Evolutionary conservation across 192 early-diverging fungal genomes (phyloP).

Genomic region (Linnemannia schmuckeri): DNA sequence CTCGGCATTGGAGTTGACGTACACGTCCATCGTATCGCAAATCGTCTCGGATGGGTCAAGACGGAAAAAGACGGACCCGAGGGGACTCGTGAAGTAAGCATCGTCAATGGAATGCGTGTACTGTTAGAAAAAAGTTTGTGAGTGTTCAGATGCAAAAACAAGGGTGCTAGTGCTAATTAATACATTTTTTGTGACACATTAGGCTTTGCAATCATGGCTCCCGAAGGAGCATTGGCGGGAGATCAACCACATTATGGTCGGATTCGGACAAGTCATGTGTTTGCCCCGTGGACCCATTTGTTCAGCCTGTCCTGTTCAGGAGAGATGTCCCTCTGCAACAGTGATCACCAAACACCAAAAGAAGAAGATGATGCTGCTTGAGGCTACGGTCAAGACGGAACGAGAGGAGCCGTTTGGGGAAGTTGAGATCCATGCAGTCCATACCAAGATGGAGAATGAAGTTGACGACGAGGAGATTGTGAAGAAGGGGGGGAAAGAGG

Average conservation of each 20-base stretch:
- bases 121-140: background rate
- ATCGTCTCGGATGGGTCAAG: conserved; percentile 89
- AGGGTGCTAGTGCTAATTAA: background rate
- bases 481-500: background rate
- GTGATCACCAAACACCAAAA: background rate
- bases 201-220: conserved; percentile 84
- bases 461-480: background rate
- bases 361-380: background rate
- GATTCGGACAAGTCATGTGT: conserved; percentile 91
- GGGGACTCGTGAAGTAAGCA: conserved; percentile 73
- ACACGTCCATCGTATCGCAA: conserved; percentile 93
- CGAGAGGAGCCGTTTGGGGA: conserved; percentile 26
- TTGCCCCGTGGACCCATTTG: conserved; percentile 81
- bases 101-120: background rate
- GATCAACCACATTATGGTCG: conserved; percentile 92
- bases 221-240: conserved; percentile 86
- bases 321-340: conserved; percentile 69
- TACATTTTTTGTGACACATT: background rate
- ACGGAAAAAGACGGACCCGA: conserved; percentile 84
- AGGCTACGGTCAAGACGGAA: conserved; percentile 10
- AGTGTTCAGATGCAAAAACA: too few relatives aligned
- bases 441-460: conserved; percentile 11
- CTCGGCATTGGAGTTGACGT: conserved; percentile 95
- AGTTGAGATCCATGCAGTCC: conserved; percentile 31
- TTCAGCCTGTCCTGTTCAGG: conserved; percentile 81